Base-by-base conservation (phyloP, 345 rosid species). In the Gossypium thurberi region DNA sequence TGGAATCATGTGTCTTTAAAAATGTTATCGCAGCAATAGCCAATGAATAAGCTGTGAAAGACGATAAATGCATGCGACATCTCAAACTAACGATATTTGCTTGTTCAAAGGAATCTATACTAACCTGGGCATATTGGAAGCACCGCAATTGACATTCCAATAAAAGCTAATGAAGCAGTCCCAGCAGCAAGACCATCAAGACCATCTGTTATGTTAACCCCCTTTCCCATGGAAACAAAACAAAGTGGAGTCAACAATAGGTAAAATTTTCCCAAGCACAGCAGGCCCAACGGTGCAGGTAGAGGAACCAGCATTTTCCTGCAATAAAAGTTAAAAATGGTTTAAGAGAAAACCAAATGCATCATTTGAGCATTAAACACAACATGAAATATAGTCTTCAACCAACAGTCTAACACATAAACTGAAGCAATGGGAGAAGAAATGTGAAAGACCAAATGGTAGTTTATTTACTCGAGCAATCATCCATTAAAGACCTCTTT, bases 151-250 rank as follows among this genome's bases (percentile, higher is more conserved):
- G 98, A 88, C 97, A 94, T 89, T 65, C 91, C 98, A 57, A 88
- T 70, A 74, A 94, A 92, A 75, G 95, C 90, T 84, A 92, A 74
- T 23, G 92, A 89, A 73, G 97, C 91, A 72, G 89, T 79, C 57
- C 98, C 98, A 65, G 92, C 97, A 53, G 92, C 95, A 37, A 94
- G 79, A 42, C 98, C 97, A 75, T 92, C 97, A 70, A 88, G 92
- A 79, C 92, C 89, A 82, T 94, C 92, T 1, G 92, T 88, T 74
- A 87, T 77, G 80, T 83, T 82, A 62, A 94, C 79, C 61, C 92
- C 92, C 78, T 83, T 89, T 76, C 91, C 97, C 97, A 88, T 84
- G 60, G 93, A 87, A 77, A 92, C 94, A 62, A 94, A 94, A 81
- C 88, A 88, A 76, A 90, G 75, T 26, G 95, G 85, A 60, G 97